A percentile compares a stretch with the other conserved stretches of the same genome.
These are phyloP conservation scores for Triticum turgidum DNA, from an alignment of 176 grass and related monocot genomes.

Conservation along the genomic window DNA sequence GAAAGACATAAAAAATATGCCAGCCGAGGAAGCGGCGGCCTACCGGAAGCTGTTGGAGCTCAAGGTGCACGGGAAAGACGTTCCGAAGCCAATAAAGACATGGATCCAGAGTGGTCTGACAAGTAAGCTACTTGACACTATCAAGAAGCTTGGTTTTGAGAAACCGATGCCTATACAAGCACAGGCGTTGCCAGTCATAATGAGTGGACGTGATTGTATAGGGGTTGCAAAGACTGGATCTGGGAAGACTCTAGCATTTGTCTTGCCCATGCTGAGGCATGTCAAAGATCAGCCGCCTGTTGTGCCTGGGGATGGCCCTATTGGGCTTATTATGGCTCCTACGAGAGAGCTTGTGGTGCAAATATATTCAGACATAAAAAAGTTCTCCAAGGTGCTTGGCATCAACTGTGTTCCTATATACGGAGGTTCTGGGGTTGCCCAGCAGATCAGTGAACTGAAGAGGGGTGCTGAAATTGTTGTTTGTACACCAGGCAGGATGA, in stretches of 20 bases:
- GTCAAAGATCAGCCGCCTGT: constrained; percentile 91
- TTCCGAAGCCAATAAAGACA: constrained; percentile 88
- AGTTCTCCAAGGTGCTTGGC: constrained; percentile 83
- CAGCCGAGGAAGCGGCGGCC: constrained; percentile 57
- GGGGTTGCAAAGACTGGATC: constrained; percentile 95
- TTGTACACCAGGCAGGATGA: constrained; percentile 95
- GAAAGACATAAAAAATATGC: constrained; percentile 86
- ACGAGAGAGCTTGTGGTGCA: constrained; percentile 95
- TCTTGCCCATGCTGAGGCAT: constrained; percentile 95
- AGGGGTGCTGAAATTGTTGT: constrained; percentile 92
- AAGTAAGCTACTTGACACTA: constrained; percentile 91
- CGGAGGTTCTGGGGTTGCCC: constrained; percentile 92
- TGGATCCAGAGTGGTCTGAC: constrained; percentile 91
- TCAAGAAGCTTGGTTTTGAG: constrained; percentile 94
- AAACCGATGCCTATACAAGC: constrained; percentile 93
- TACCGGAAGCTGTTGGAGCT: constrained; percentile 84
- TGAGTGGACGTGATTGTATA: constrained; percentile 97
- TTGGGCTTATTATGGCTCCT: constrained; percentile 94
- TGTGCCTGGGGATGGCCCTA: constrained; percentile 85
- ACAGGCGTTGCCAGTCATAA: constrained; percentile 82
- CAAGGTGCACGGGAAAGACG: constrained; percentile 93
- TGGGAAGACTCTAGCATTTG: constrained; percentile 95
- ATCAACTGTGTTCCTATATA: constrained; percentile 93
- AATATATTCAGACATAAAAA: constrained; percentile 90
- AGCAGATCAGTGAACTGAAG: constrained; percentile 97